These are phyloP conservation scores for Datura wrightii DNA, from an alignment of 257 asterid genomes.

Conservation along the genomic window DNA sequence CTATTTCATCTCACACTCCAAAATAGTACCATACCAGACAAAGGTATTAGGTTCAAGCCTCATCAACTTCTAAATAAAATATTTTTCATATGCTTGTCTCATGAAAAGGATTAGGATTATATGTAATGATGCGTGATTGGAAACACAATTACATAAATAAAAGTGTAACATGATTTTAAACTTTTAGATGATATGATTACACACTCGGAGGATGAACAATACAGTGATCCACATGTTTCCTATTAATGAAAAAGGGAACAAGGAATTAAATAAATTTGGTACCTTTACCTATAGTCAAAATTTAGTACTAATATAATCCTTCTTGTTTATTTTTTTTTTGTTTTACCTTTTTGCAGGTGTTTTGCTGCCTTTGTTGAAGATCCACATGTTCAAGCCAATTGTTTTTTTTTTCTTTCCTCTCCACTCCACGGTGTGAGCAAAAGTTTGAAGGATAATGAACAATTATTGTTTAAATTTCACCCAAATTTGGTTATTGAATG, in stretches of 20 bases:
- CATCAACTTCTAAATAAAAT: no score
- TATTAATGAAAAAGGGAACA: background rate
- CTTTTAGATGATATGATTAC: background rate
- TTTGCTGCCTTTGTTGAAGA: slow-evolving; percentile 68
- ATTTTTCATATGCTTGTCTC: no score
- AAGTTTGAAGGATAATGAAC: background rate
- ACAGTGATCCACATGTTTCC: background rate
- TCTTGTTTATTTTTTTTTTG: background rate
- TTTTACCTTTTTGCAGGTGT: slow-evolving; percentile 49
- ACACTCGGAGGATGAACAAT: background rate
- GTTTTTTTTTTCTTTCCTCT: background rate
- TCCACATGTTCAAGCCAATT: background rate
- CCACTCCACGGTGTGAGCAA: background rate
- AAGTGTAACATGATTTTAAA: no score
- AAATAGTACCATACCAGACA: no score
- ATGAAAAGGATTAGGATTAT: no score
- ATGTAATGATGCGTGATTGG: no score
- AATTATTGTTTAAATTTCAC: background rate
- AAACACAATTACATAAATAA: no score
- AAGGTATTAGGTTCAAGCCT: no score
- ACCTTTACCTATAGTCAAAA: background rate
- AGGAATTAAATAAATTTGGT: background rate
- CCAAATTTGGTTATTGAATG: background rate
- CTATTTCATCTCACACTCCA: no score
- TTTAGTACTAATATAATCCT: background rate